Conservation (phyloP, 495 filamentous ascomycete genomes). For the Copromyces sp. region DNA sequence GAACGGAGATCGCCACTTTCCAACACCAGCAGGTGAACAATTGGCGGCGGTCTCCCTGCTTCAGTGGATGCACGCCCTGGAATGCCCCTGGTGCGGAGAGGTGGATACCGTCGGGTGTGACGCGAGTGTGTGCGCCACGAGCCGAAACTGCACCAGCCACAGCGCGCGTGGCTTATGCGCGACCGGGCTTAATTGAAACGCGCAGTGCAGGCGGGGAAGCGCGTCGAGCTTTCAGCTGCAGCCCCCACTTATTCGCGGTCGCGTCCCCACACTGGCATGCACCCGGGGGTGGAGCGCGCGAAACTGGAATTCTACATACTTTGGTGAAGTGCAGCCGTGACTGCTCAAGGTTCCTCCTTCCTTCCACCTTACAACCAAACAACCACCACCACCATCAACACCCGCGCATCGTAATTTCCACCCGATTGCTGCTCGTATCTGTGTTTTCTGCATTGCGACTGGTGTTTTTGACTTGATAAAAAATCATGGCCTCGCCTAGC, state of each 20-base stretch:
- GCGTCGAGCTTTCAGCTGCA: neutral
- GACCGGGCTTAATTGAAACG: constrained; percentile 17
- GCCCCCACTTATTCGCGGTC: constrained; percentile 15
- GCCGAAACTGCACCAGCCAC: neutral
- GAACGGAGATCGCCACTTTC: constrained; percentile 35
- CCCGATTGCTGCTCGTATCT: neutral
- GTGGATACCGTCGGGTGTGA: neutral
- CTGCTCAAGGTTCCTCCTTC: constrained; percentile 5
- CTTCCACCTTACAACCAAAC: constrained; percentile 4
- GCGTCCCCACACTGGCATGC: constrained; percentile 13
- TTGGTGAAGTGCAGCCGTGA: neutral
- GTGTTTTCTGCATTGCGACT: constrained; percentile 7
- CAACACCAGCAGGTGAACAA: constrained; percentile 7
- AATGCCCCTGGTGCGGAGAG: neutral
- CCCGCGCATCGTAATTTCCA: constrained; percentile 22
- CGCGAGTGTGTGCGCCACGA: neutral
- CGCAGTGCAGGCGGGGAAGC: constrained; percentile 2
- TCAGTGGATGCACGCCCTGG: neutral
- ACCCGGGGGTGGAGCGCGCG: constrained; percentile 2
- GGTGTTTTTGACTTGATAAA: constrained; percentile 10
- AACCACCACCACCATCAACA: constrained; percentile 2
- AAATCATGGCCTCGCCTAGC: constrained; percentile 32
- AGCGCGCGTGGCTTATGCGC: neutral
- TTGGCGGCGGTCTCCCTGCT: neutral
- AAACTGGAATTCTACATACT: constrained; percentile 5